Conservation (phyloP, 345 rosid genomes). For the Eucalyptus rudis region DNA sequence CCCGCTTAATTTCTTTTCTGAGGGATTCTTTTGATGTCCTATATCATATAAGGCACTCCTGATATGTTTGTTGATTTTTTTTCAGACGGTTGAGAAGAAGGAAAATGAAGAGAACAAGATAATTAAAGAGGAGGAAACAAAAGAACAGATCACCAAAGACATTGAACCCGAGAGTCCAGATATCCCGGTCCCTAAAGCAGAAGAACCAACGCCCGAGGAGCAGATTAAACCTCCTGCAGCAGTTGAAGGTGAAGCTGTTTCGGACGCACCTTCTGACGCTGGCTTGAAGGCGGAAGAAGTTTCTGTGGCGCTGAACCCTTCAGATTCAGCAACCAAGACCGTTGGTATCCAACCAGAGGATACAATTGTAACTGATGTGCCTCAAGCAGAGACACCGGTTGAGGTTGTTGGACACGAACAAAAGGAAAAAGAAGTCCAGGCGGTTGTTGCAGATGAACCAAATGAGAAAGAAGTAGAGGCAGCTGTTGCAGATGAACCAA, state of each 20-base stretch:
- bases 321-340: background rate
- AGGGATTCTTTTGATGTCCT: background rate
- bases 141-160: background rate
- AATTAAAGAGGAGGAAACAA: background rate
- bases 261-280: background rate
- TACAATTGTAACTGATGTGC: background rate
- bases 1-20: background rate
- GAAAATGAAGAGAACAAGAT: constrained; percentile 1
- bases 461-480: background rate
- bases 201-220: background rate
- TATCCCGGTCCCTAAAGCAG: background rate
- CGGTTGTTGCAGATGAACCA: background rate
- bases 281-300: background rate
- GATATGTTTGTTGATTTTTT: background rate
- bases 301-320: background rate
- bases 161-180: background rate
- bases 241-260: background rate
- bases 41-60: background rate
- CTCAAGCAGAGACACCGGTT: background rate
- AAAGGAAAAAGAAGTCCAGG: background rate
- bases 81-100: constrained; percentile 8
- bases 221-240: background rate
- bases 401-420: background rate
- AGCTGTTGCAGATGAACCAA: background rate
- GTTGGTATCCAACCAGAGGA: background rate